Base-by-base conservation (phyloP, 176 grass and related monocot genomes). In the Themeda triandra region DNA sequence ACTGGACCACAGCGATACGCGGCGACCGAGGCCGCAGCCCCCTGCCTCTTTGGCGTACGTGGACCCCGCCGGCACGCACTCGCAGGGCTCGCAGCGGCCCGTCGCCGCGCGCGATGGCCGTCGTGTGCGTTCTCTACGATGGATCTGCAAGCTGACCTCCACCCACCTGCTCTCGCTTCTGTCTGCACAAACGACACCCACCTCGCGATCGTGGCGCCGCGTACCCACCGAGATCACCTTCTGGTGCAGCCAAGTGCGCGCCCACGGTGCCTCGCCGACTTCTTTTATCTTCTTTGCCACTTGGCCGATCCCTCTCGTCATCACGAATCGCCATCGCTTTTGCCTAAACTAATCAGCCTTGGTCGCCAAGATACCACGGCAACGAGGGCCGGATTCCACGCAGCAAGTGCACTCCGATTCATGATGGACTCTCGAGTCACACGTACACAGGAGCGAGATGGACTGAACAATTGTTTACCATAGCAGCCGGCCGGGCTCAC, bases 191-290 rank as follows among this genome's bases (percentile, higher is more conserved):
- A 41, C 15, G 76, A 41, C 56, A 54, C 32, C 74, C 15, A 0
- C 53, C 32, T 62, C 75, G 76, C 15, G 36, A 63, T 37, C 76
- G 59, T 10, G 76, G 65, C 76, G 76, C 76, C 76, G 59, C 76
- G 59, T 79, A 65, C 0, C 32, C 21, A 17, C 6, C 7, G 11
- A 24, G 33, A 27, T 4, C 23, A 4, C 58, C 13, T 48, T 18
- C 15, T 49, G 45, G 76, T 63, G 54, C 36, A 5, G 4, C 35
- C 35, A 36, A 36, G 35, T 36, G 36, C 56, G 13, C 6, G 2
- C 53, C 23, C 31, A 15, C 32, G 0, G 30, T 46, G 46, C 4
- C 5, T 51, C 15, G 30, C 6, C 15, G 45, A 17, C 13, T 66
- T 18, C n/a, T n/a, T n/a, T n/a, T n/a, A n/a, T n/a, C 37, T 11